Percentiles rank a stretch among this genome's conserved stretches.
phyloP scores from a whole-genome alignment of 495 filamentous ascomycete genomes.

The Hyaloscypha hepaticicola region DNA sequence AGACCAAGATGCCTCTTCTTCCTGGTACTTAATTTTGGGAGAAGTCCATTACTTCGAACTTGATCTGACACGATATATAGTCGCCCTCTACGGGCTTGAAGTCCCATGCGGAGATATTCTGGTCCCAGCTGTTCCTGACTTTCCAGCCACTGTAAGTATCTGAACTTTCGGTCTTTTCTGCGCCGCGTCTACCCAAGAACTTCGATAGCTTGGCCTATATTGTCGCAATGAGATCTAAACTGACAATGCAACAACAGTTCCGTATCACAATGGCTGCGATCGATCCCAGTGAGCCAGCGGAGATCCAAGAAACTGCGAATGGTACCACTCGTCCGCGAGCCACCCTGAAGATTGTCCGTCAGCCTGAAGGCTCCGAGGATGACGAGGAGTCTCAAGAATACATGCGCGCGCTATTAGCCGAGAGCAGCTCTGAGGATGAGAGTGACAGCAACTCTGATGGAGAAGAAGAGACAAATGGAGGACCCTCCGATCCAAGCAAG shows the following conservation, averaged over 20 bases:
- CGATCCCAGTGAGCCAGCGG: slow-evolving; percentile 76
- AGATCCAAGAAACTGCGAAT: slow-evolving; percentile 53
- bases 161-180: neutral
- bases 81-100: slow-evolving; percentile 86
- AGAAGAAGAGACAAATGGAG: slow-evolving; percentile 76
- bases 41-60: slow-evolving; percentile 2
- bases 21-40: slow-evolving; percentile 23
- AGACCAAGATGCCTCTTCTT: slow-evolving; percentile 30
- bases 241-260: slow-evolving; percentile 74
- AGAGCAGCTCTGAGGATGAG: slow-evolving; percentile 49
- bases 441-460: slow-evolving; percentile 49
- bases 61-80: slow-evolving; percentile 33
- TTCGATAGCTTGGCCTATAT: neutral
- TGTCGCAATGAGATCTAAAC: neutral
- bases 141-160: slow-evolving; percentile 76
- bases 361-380: slow-evolving; percentile 51
- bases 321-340: slow-evolving; percentile 59
- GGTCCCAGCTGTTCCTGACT: slow-evolving; percentile 69
- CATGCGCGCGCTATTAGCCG: slow-evolving; percentile 48
- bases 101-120: slow-evolving; percentile 77
- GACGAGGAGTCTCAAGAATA: slow-evolving; percentile 60
- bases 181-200: neutral
- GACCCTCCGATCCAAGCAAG: slow-evolving; percentile 86
- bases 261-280: slow-evolving; percentile 98
- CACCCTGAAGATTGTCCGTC: slow-evolving; percentile 86